Conservation (phyloP, 1,139 yeast species). For the Arxiozyma slooffiae region DNA sequence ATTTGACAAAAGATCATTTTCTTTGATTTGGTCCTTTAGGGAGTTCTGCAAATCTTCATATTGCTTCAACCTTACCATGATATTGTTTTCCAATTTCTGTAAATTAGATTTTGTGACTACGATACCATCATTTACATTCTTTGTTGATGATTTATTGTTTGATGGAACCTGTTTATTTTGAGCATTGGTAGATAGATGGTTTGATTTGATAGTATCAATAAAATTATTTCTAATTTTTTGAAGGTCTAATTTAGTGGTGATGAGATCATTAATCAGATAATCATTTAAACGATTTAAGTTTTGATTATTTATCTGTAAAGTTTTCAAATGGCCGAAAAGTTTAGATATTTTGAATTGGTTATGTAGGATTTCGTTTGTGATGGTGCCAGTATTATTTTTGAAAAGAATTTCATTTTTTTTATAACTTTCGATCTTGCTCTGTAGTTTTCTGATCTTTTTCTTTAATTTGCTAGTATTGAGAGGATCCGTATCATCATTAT, state of each 20-base stretch:
- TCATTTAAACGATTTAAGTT: slow-evolving; percentile 1
- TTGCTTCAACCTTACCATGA: background rate
- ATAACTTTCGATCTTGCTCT: slow-evolving; percentile 3
- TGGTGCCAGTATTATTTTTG: slow-evolving; percentile 5
- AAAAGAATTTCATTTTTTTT: slow-evolving; percentile 9
- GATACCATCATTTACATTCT: background rate
- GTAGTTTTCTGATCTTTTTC: slow-evolving; percentile 4
- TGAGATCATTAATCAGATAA: slow-evolving; percentile 4
- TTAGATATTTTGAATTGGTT: slow-evolving; percentile 17
- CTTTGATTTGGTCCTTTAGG: slow-evolving; percentile 1
- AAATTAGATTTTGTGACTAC: background rate
- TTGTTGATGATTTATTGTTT: background rate
- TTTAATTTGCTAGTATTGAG: background rate
- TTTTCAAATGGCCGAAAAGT: slow-evolving; percentile 11
- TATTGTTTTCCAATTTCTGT: background rate
- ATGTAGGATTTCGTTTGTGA: slow-evolving; percentile 15
- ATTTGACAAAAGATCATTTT: background rate
- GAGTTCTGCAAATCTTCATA: slow-evolving; percentile 2
- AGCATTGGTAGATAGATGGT: background rate
- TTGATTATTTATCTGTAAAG: slow-evolving; percentile 1
- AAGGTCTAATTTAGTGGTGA: background rate
- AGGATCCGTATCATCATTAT: background rate
- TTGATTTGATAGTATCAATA: background rate
- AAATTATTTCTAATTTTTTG: background rate
- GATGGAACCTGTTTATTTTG: background rate